Base-by-base conservation (phyloP, 2,329 filamentous ascomycete species). In the Dactylellina haptotyla region DNA sequence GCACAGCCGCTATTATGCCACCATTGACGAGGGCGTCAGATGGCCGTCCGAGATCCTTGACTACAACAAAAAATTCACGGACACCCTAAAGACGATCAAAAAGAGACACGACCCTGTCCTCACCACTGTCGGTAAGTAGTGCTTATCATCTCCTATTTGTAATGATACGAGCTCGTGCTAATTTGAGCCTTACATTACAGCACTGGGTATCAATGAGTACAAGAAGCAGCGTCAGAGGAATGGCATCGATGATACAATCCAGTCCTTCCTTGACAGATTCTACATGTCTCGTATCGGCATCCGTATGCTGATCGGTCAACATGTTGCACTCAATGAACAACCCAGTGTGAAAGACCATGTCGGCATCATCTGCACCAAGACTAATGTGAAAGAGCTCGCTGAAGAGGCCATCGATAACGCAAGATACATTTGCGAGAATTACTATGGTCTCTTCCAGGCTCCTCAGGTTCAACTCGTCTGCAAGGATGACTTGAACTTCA, bases 221-320 rank as follows among this genome's bases (percentile, higher is more conserved):
- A 99, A 99, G 84, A 91, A 94, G 64, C 94, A 90, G 80, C 88
- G 93, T 75, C 95, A 99, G 85, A 89, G 95, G 61, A 95, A 98
- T 90, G 95, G 98, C 80, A 99, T 99, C 79, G 95, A 98, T 82
- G 90, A 93, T 80, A 96, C 93, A 78, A 97, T 99, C 71, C 95
- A 99, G 81, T 90, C 92, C 63, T 99, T 99, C 84, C 88, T 99
- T 76, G 95, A 99, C 83, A 91, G 95, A 71, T 99, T 99, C 83
- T 99, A 99, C 85, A 99, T 99, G 95, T 97, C 93, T 46, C 92
- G 95, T 75, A 99, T 99, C 79, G 95, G 95, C 76, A 99, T 99
- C 78, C 91, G 95, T 78, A 99, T 99, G 95, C 88, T 99, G 56
- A 97, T 99, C 78, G 95, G 95, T 59, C 95, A 99, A 81, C 95